Base-by-base conservation (phyloP, 345 rosid species). In the Litchi chinensis region DNA sequence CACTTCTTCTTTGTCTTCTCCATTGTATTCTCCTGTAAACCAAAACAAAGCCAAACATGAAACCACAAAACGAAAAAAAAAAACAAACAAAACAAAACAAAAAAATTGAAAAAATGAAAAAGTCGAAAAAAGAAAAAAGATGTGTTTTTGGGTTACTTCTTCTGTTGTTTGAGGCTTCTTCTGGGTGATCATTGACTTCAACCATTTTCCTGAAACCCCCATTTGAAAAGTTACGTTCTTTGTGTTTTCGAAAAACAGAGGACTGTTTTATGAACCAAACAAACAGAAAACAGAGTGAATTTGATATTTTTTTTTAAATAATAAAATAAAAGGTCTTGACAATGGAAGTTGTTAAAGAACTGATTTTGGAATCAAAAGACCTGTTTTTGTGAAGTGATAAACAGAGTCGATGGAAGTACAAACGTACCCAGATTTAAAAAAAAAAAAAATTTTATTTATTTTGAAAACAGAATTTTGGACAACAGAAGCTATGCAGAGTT, bases 181-280 rank as follows among this genome's bases (percentile, higher is more conserved):
- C 70, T 70, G 79, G n/a, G 84, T 22, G 6, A 91, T 83, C 2
- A 93, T 88, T 56, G 93, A 90, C 57, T 89, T 93, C 9, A 91
- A 76, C 97, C 95, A 93, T 60, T 88, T 93, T 76, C 95, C 94
- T 63, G 94, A 87, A 79, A 85, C 87, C 76, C 94, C 95, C 97
- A 93, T 91, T 18, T 72, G 46, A 65, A 46, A 48, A 8, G 26
- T 24, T n/a, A 76, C 63, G 54, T 65, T 76, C 22, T 41, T 74
- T 60, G 9, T 7, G 56, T 19, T 32, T 76, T 73, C 54, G 56
- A 65, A 21, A 8, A 21, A 62, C 64, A 9, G 19, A 68, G 70
- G 3, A n/a, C 39, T 6, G 13, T 48, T 26, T 26, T 50, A 54
- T 54, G 59, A 16, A 16, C n/a, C 16, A 15, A 52, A 32, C 12